These are phyloP conservation scores for Wallacemonas sp. DNA, from an alignment of 208 protist species.

Conservation along the genomic window DNA sequence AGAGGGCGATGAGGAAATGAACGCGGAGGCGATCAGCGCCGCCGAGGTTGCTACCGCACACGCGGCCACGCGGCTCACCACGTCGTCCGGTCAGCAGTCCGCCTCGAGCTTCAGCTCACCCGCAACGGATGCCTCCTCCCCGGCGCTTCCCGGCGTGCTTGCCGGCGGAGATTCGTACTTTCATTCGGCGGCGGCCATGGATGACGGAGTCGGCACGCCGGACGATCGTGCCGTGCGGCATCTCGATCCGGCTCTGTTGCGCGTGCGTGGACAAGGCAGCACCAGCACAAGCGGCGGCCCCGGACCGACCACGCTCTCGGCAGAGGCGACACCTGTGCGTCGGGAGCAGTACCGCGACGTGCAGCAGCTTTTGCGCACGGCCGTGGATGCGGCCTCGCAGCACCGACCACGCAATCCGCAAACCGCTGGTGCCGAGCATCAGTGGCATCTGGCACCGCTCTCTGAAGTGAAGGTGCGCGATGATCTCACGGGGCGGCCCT, in stretches of 20 bases:
- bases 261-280: slow-evolving; percentile 20
- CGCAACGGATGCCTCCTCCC: not conserved
- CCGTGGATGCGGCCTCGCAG: slow-evolving; percentile 33
- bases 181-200: too few species aligned
- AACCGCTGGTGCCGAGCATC: slow-evolving; percentile 13
- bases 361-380: slow-evolving; percentile 39
- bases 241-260: slow-evolving; percentile 5
- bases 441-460: slow-evolving; percentile 21
- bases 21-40: not conserved
- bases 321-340: slow-evolving; percentile 5
- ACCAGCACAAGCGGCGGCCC: slow-evolving; percentile 21
- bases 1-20: not conserved
- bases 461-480: slow-evolving; percentile 22
- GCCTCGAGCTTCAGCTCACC: not conserved
- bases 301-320: slow-evolving; percentile 16
- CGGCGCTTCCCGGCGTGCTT: not conserved
- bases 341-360: slow-evolving; percentile 38
- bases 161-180: too few species aligned
- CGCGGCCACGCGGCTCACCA: not conserved
- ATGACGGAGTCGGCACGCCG: too few species aligned
- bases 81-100: not conserved
- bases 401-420: slow-evolving; percentile 17
- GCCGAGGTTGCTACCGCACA: too few species aligned
- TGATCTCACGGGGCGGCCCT: slow-evolving; percentile 10
- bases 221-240: too few species aligned